Evolutionary conservation across 2,329 filamentous ascomycete genomes (phyloP), one percentile per base, ranked within the genome.

Genomic region (Conoideocrella luteorostrata): DNA sequence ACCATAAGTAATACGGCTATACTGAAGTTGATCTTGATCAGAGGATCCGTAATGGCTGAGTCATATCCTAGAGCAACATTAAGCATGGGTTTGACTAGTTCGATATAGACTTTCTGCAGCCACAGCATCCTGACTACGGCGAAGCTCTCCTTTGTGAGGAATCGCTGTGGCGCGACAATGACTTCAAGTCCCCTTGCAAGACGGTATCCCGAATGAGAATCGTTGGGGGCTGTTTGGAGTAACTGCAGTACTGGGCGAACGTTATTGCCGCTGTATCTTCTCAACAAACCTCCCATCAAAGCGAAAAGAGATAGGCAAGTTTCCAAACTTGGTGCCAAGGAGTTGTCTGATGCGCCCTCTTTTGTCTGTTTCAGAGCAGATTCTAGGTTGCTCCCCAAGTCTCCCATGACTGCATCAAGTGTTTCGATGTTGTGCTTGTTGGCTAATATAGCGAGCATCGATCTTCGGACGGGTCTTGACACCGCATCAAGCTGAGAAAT

Each of bases 71-170:
- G 64, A 7, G 74, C 74, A 3, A 58, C 55, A 12, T 59, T 52
- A 4, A 76, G 59, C 56, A 76, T 65, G 4, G 71, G 69, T 50
- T 66, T 66, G 20, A 66, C 65, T 7, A 75, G 56, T 39, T 70
- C 62, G 37, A 68, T 61, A 53, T 75, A 77, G 2, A 70, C 58
- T 56, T 72, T 74, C 46, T 77, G 74, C 46, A 64, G 58, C 66
- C 68, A 71, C 1, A 76, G 59, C 4, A 67, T 66, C 49, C 68
- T 70, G 24, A 71, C 57, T 2, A 67, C 49, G 4, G 69, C 69
- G 44, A 69, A 70, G 48, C 63, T 65, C 4, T 68, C 64, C 37
- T 66, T 58, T 13, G 56, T 59, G 2, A 74, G 58, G 23, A 62
- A 57, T 2, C 56, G 54, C 41, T 68, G 66, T 4, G 65, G 60